A percentile compares a stretch with the other conserved stretches of the same genome.
Evolutionary conservation across 2,329 filamentous ascomycete species (phyloP).

Genomic region (Bipolaris sorokiniana): DNA sequence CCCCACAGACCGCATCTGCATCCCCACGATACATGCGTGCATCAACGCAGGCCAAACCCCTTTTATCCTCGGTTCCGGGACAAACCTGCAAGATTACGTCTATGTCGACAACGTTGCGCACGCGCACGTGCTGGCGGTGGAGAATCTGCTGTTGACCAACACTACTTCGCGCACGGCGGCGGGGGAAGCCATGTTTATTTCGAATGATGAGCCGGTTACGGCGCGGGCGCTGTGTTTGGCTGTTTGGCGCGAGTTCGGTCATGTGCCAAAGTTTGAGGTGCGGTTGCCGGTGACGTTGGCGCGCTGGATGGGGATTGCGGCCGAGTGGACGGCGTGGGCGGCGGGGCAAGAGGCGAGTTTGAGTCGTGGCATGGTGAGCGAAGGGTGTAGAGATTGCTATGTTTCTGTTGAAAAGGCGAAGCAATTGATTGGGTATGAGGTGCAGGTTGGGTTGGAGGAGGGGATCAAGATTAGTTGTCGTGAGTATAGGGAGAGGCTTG

Average conservation of each 20-base stretch:
- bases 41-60: conserved; percentile 71
- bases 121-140: conserved; percentile 66
- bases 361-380: conserved; percentile 61
- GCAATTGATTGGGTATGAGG: conserved; percentile 59
- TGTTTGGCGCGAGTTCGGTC: conserved; percentile 71
- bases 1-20: conserved; percentile 80
- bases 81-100: conserved; percentile 73
- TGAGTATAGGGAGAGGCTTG: conserved; percentile 14
- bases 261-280: conserved; percentile 58
- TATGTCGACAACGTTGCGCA: conserved; percentile 74
- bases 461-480: conserved; percentile 50
- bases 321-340: conserved; percentile 57
- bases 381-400: conserved; percentile 61
- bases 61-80: conserved; percentile 79
- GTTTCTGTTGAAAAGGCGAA: conserved; percentile 60
- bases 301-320: conserved; percentile 54
- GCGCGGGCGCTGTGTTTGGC: conserved; percentile 88
- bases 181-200: conserved; percentile 88
- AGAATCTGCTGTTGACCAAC: conserved; percentile 71
- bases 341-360: conserved; percentile 55
- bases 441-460: conserved; percentile 58
- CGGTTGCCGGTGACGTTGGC: conserved; percentile 57
- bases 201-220: conserved; percentile 85
- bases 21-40: conserved; percentile 75
- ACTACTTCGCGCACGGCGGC: conserved; percentile 65